phyloP scores from a whole-genome alignment of 805 yeast genomes.

The Wickerhamiella spandovensis region DNA sequence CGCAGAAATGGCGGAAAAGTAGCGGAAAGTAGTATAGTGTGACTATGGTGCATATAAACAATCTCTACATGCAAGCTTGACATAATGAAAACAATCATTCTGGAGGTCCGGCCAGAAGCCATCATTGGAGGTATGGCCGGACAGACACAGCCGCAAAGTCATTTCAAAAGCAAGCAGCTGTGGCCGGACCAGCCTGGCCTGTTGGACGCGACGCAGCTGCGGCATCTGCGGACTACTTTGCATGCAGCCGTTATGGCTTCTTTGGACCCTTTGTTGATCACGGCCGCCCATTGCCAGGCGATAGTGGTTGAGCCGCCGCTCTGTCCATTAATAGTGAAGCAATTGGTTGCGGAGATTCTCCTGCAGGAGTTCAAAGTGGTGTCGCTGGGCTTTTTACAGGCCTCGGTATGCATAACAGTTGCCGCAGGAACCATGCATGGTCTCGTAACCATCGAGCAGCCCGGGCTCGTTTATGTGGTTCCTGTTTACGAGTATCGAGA shows the following conservation, averaged over 20 bases:
- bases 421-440: conserved; percentile 6
- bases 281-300: conserved; percentile 7
- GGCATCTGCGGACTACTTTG: conserved; percentile 1
- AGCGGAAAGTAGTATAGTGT: too few species aligned
- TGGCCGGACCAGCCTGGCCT: conserved; percentile 2
- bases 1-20: too few species aligned
- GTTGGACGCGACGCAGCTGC: not conserved
- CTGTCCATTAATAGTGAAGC: conserved; percentile 7
- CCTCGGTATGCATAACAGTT: conserved; percentile 14
- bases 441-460: conserved; percentile 2
- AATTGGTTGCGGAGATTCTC: conserved; percentile 10
- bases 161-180: not conserved
- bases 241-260: conserved; percentile 5
- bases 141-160: conserved; percentile 6
- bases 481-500: conserved; percentile 18
- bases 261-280: conserved; percentile 9
- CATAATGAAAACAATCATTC: conserved; percentile 10
- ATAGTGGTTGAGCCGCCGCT: conserved; percentile 18
- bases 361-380: conserved; percentile 9
- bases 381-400: conserved; percentile 14
- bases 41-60: too few species aligned
- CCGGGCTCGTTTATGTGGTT: conserved; percentile 7
- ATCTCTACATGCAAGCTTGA: too few species aligned
- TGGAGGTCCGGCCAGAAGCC: conserved; percentile 6
- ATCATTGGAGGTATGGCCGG: conserved; percentile 10